These are phyloP conservation scores for Phymatotrichopsis omnivora DNA, from an alignment of 2,329 filamentous ascomycete species.

Conservation along the genomic window DNA sequence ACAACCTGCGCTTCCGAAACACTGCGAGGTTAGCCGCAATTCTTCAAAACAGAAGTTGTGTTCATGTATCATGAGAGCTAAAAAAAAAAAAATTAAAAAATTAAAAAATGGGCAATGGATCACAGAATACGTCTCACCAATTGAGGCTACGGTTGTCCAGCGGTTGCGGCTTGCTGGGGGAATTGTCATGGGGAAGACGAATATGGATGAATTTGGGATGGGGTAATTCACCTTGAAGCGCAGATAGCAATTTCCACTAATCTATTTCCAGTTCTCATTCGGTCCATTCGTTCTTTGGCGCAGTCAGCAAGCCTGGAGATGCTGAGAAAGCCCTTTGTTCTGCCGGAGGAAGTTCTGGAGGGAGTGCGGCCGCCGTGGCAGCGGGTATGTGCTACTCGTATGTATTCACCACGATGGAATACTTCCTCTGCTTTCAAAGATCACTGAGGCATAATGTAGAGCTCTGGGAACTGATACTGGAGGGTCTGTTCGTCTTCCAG, in stretches of 20 bases:
- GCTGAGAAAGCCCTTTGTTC: slow-evolving; percentile 43
- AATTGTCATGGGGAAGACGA: slow-evolving; percentile 65
- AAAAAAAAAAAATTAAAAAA: no score
- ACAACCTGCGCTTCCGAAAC: slow-evolving; percentile 79
- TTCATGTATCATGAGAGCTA: no score
- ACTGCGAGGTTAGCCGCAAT: slow-evolving; percentile 38
- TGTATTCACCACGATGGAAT: slow-evolving; percentile 30
- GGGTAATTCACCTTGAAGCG: slow-evolving; percentile 39
- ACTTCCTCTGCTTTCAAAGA: not conserved
- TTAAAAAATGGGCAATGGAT: slow-evolving; percentile 9
- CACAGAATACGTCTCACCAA: slow-evolving; percentile 57
- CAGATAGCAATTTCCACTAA: slow-evolving; percentile 4
- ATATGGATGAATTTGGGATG: slow-evolving; percentile 96
- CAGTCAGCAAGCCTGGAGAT: slow-evolving; percentile 47
- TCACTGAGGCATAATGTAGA: slow-evolving; percentile 31
- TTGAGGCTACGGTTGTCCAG: slow-evolving; percentile 68
- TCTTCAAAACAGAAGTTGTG: no score
- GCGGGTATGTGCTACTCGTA: slow-evolving; percentile 50
- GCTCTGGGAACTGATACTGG: slow-evolving; percentile 91
- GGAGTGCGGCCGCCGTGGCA: slow-evolving; percentile 77
- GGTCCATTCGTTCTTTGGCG: slow-evolving; percentile 54
- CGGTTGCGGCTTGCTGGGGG: slow-evolving; percentile 55
- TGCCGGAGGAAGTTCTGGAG: slow-evolving; percentile 83
- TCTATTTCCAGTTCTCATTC: slow-evolving; percentile 51
- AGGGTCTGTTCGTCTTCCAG: slow-evolving; percentile 76